Conservation (phyloP, 2,329 filamentous ascomycete species). For the Thielaviopsis ethacetica region DNA sequence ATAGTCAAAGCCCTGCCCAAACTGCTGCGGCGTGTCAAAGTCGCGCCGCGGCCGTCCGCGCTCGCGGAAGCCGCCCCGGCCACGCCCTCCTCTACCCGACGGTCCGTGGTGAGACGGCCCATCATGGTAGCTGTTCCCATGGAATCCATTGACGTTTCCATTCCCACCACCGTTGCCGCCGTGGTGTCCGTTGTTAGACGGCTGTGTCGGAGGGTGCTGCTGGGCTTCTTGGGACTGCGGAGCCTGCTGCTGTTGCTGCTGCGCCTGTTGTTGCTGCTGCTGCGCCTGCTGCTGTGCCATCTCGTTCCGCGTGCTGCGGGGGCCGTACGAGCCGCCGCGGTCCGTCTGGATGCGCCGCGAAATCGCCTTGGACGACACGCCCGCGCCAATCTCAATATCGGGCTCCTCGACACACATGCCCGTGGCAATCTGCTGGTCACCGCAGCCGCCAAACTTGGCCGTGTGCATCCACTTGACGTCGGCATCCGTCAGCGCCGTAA, state of each 20-base stretch:
- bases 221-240: not conserved
- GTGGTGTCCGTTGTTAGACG: not conserved
- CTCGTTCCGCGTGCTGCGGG: conserved; percentile 40
- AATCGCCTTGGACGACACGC: conserved; percentile 85
- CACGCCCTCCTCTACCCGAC: conserved; percentile 6
- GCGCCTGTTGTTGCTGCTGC: not conserved
- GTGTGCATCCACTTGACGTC: conserved; percentile 95
- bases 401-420: conserved; percentile 91
- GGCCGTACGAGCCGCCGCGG: conserved; percentile 46
- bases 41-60: conserved; percentile 8
- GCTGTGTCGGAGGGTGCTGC: not conserved
- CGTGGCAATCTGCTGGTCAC: conserved; percentile 60
- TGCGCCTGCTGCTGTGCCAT: not conserved
- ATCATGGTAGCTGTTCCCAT: conserved; percentile 14
- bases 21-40: conserved; percentile 12
- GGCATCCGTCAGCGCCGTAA: conserved; percentile 81
- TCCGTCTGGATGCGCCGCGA: conserved; percentile 54
- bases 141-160: not conserved
- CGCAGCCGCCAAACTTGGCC: conserved; percentile 84
- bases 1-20: conserved; percentile 11
- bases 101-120: conserved; percentile 3
- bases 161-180: not conserved
- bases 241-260: not conserved
- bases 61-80: conserved; percentile 9
- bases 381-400: conserved; percentile 95